These are phyloP conservation scores for Iris pallida DNA, from an alignment of 116 monocot species.

Conservation along the genomic window DNA sequence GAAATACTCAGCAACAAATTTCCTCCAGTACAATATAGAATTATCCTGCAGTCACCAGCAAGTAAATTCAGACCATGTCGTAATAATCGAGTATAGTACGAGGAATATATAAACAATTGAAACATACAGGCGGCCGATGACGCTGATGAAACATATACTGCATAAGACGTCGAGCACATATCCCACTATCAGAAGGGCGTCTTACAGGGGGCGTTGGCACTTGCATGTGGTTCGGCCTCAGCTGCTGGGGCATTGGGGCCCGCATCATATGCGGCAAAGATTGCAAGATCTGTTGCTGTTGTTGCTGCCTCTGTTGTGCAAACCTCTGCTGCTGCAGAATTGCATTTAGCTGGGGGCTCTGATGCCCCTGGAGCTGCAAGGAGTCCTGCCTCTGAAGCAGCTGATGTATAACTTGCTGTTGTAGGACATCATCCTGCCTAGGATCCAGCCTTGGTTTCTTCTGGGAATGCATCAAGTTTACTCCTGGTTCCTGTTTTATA, in stretches of 20 bases:
- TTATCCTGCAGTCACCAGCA: conserved; percentile 53
- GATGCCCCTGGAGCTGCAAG: conserved; percentile 39
- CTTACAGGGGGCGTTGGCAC: conserved; percentile 32
- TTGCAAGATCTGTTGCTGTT: conserved; percentile 59
- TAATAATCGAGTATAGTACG: conserved; percentile 4
- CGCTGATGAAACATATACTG: conserved; percentile 27
- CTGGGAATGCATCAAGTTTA: conserved; percentile 25
- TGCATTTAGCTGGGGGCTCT: conserved; percentile 63
- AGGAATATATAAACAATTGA: conserved; percentile 2
- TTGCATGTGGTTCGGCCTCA: conserved; percentile 43
- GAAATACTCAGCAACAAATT: conserved; percentile 88
- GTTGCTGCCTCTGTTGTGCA: conserved; percentile 41
- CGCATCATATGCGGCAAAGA: conserved; percentile 53
- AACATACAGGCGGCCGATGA: conserved; percentile 63
- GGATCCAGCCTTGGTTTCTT: conserved; percentile 71
- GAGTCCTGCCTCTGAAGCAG: conserved; percentile 59
- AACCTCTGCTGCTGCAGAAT: conserved; percentile 67
- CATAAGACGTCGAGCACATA: conserved; percentile 28
- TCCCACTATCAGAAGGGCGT: conserved; percentile 46
- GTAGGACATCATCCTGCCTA: conserved; percentile 51
- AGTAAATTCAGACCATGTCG: neutral
- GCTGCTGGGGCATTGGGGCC: conserved; percentile 45
- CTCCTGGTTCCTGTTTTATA: conserved; percentile 33
- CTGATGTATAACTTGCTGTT: conserved; percentile 72
- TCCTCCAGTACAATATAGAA: conserved; percentile 85